phyloP scores from a whole-genome alignment of 306 rosid species.

The Arachis hypogaea region DNA sequence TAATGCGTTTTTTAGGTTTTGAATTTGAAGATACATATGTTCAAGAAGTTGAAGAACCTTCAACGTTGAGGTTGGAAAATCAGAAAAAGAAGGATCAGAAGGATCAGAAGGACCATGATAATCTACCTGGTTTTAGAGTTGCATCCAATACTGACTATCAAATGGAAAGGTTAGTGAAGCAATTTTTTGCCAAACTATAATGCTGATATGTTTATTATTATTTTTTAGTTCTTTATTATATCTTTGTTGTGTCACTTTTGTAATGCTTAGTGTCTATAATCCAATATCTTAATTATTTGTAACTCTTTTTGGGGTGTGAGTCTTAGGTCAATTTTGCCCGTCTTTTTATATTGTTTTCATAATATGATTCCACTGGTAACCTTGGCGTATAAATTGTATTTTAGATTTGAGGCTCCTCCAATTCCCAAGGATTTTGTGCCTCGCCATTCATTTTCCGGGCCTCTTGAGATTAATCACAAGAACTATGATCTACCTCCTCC shows the following conservation, averaged over 20 bases:
- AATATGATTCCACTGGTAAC: constrained; percentile 32
- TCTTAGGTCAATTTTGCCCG: background rate
- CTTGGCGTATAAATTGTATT: constrained; percentile 39
- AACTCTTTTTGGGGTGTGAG: constrained; percentile 15
- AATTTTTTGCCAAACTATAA: constrained; percentile 8
- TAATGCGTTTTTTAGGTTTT: constrained; percentile 54
- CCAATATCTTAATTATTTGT: constrained; percentile 25
- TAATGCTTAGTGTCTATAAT: constrained; percentile 15
- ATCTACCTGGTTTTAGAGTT: constrained; percentile 78
- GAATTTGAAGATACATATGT: constrained; percentile 75
- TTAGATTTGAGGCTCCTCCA: constrained; percentile 84
- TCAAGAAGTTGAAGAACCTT: constrained; percentile 81
- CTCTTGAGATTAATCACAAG: constrained; percentile 65
- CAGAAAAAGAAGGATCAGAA: constrained; percentile 53
- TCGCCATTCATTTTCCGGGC: constrained; percentile 72
- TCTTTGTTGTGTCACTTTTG: constrained; percentile 27
- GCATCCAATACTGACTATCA: constrained; percentile 79
- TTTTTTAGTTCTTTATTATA: background rate
- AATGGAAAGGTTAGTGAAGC: constrained; percentile 68
- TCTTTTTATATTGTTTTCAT: constrained; percentile 30
- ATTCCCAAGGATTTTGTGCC: constrained; percentile 85
- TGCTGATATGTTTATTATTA: constrained; percentile 8
- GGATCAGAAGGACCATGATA: constrained; percentile 43
- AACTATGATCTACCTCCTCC: constrained; percentile 68
- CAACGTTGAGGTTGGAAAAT: constrained; percentile 54